Base-by-base conservation (phyloP, 208 protist species). In the Crithidia expoeki region DNA sequence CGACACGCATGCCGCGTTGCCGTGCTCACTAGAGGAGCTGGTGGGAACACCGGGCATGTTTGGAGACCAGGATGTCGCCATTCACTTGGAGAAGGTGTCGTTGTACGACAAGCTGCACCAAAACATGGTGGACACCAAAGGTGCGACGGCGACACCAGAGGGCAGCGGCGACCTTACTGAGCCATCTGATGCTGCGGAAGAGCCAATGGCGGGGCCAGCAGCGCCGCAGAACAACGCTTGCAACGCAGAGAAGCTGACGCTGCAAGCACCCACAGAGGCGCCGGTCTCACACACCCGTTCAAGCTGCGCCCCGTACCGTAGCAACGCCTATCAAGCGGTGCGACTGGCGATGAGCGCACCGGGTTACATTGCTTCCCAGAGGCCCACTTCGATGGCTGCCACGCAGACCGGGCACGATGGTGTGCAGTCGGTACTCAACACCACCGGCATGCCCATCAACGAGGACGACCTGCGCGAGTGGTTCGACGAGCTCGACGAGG, bases 241-340 rank as follows among this genome's bases (percentile, higher is more conserved):
- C 38, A 14, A 44, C 10, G 10, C 10, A 7, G 38, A 7, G 14
- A 14, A 14, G 38, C 10, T 21, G 42, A 6, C 23, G 30, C 9
- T 33, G 59, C 40, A 25, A 42, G 23, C 25, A 7, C 14, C 6
- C 25, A 44, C 19, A 49, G 47, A 3, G 11, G 12, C 17, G 58
- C 58, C 58, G 14, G 46, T 7, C 19, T 14, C 38, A 14, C 38
- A 14, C 14, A 14, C 10, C 38, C 10, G 38, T 44, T 44, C 38
- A 44, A 44, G 47, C 36, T 46, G 33, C 51, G 58, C 57, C 21
- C 68, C 84, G 2, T 81, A 86, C 63, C 85, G 88, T 70, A 94
- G 60, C 63, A 87, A 88, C 71, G 83, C 80, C 2, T 94, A 94
- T 68, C 88, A 94, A 68, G 79, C 81, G 5, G 78, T 90, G 42